Evolutionary conservation across 352 stramenopile genomes (phyloP).

Genomic region (Halophytophthora batemanensis): DNA sequence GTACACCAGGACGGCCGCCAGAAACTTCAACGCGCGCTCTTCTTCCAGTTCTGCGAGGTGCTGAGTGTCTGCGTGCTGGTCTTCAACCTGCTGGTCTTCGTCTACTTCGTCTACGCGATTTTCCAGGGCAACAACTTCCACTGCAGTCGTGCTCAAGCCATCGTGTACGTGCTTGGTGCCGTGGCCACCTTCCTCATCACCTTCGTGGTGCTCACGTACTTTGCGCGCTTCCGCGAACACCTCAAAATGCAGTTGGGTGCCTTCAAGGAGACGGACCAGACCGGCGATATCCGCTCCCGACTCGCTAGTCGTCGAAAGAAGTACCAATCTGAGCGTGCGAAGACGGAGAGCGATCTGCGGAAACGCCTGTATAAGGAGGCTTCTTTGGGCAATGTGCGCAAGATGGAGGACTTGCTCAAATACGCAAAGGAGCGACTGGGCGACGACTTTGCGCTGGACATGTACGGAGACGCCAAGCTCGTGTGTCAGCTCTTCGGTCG

Average conservation of each 20-base stretch:
- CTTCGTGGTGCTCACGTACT: conserved; percentile 75
- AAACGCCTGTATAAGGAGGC: conserved; percentile 73
- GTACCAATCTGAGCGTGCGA: conserved; percentile 43
- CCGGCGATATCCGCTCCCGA: conserved; percentile 64
- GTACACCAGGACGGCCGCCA: conserved; percentile 25
- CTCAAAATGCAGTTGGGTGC: conserved; percentile 84
- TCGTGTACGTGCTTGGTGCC: conserved; percentile 44
- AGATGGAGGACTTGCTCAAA: conserved; percentile 49
- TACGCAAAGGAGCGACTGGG: conserved; percentile 48
- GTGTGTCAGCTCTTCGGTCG: conserved; percentile 55
- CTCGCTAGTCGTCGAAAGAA: conserved; percentile 26
- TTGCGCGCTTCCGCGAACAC: conserved; percentile 82
- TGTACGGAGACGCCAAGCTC: conserved; percentile 56
- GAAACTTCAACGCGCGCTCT: conserved; percentile 72
- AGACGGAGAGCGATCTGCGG: conserved; percentile 51
- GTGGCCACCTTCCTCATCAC: conserved; percentile 50
- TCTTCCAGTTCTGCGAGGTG: conserved; percentile 75
- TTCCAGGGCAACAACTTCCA: conserved; percentile 66
- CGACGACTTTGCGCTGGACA: conserved; percentile 51
- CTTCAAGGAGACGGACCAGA: conserved; percentile 82
- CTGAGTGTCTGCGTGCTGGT: conserved; percentile 52
- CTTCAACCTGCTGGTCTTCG: conserved; percentile 46
- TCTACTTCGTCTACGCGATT: conserved; percentile 65
- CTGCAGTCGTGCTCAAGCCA: conserved; percentile 36
- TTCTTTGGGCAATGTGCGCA: conserved; percentile 56